These are phyloP conservation scores for Oryza nivara DNA, from an alignment of 176 grass and related monocot genomes.

Conservation along the genomic window DNA sequence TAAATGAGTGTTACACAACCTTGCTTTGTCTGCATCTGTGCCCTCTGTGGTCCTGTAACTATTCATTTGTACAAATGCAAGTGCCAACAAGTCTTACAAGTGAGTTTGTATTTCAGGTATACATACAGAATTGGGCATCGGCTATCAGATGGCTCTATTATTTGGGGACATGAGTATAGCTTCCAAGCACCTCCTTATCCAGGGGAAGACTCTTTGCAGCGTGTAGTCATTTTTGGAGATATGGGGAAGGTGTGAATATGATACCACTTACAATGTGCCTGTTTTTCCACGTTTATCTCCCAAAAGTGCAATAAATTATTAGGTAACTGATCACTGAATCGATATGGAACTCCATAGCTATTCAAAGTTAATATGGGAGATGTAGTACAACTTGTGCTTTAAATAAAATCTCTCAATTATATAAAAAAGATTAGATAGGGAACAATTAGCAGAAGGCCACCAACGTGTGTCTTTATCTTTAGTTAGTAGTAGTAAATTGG, in stretches of 20 bases:
- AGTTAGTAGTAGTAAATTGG: neutral
- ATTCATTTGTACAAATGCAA: slow-evolving; percentile 29
- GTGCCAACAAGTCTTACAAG: slow-evolving; percentile 16
- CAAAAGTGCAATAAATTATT: slow-evolving; percentile 12
- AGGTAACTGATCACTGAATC: neutral
- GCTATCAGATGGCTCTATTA: slow-evolving; percentile 62
- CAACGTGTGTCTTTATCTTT: slow-evolving; percentile 12
- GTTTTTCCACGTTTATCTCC: neutral
- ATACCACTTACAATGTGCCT: neutral
- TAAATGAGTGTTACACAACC: slow-evolving; percentile 33
- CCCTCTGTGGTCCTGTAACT: slow-evolving; percentile 1
- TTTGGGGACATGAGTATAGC: slow-evolving; percentile 75
- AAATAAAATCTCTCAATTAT: too few relatives aligned
- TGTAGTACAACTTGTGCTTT: too few relatives aligned
- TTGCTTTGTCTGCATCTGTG: slow-evolving; percentile 13
- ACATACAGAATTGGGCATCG: slow-evolving; percentile 75
- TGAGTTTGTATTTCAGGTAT: slow-evolving; percentile 65
- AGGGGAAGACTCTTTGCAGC: slow-evolving; percentile 80
- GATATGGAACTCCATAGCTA: neutral
- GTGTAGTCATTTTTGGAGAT: slow-evolving; percentile 88
- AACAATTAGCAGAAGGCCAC: slow-evolving; percentile 1
- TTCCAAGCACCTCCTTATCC: slow-evolving; percentile 90
- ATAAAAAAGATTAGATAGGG: neutral
- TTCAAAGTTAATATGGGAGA: too few relatives aligned
- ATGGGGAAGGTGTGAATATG: slow-evolving; percentile 68